A percentile compares a stretch with the other conserved stretches of the same genome.
phyloP scores from a whole-genome alignment of 2,329 filamentous ascomycete species.

The Fusarium guadeloupense region DNA sequence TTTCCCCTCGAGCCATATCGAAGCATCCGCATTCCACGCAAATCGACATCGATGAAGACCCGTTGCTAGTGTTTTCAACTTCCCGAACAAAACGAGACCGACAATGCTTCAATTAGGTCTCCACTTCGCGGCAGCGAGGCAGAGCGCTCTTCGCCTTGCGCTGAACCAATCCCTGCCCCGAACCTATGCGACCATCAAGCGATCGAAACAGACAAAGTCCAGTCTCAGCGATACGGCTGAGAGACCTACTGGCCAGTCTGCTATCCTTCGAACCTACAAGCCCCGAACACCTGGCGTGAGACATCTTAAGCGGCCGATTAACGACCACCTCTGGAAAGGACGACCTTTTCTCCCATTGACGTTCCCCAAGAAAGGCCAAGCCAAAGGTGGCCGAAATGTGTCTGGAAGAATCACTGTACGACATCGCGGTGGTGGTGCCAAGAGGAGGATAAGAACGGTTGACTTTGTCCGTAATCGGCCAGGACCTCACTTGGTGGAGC shows the following conservation, averaged over 20 bases:
- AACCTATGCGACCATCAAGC: slow-evolving; percentile 45
- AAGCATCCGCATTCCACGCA: slow-evolving; percentile 13
- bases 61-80: not conserved
- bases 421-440: slow-evolving; percentile 91
- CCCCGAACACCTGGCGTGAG: slow-evolving; percentile 91
- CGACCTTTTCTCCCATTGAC: slow-evolving; percentile 84
- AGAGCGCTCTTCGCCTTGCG: slow-evolving; percentile 43
- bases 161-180: slow-evolving; percentile 42
- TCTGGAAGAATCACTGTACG: slow-evolving; percentile 86
- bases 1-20: slow-evolving; percentile 22
- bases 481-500: slow-evolving; percentile 87
- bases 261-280: slow-evolving; percentile 83
- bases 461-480: slow-evolving; percentile 84
- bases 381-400: slow-evolving; percentile 91
- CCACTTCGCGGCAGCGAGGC: slow-evolving; percentile 43
- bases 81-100: not conserved
- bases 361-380: slow-evolving; percentile 90
- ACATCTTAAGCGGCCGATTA: slow-evolving; percentile 90
- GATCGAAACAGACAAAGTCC: slow-evolving; percentile 31
- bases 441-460: slow-evolving; percentile 89
- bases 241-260: slow-evolving; percentile 46
- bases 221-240: slow-evolving; percentile 41
- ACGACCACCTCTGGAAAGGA: slow-evolving; percentile 97
- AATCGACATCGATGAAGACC: slow-evolving; percentile 27
- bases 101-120: slow-evolving; percentile 48